Evolutionary conservation across 1,139 yeast species (phyloP).

Genomic region (Eremothecium gossypii): DNA sequence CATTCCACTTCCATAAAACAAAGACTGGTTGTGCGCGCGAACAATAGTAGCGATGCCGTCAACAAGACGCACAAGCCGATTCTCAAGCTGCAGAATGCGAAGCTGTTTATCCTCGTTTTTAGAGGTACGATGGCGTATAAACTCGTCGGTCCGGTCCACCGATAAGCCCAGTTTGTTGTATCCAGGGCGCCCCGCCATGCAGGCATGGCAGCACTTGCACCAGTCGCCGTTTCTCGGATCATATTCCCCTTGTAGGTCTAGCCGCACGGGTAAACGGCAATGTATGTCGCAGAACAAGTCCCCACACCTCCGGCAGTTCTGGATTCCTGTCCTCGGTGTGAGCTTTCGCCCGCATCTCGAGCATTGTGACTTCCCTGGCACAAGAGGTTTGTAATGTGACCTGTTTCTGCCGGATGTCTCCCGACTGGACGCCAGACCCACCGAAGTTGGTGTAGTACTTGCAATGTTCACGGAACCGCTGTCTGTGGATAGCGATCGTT

Average conservation of each 20-base stretch:
- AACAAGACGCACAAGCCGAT: slow-evolving; percentile 47
- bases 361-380: slow-evolving; percentile 32
- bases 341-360: slow-evolving; percentile 35
- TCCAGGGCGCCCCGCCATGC: slow-evolving; percentile 52
- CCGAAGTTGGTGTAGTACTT: no score
- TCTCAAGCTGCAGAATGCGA: slow-evolving; percentile 50
- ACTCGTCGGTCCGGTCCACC: slow-evolving; percentile 41
- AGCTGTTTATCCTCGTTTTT: slow-evolving; percentile 37
- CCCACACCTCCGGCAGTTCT: slow-evolving; percentile 69
- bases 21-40: slow-evolving; percentile 12
- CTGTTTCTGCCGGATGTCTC: slow-evolving; percentile 34
- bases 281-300: slow-evolving; percentile 58
- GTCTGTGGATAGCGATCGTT: slow-evolving; percentile 4
- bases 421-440: slow-evolving; percentile 11
- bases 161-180: slow-evolving; percentile 36
- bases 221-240: slow-evolving; percentile 48
- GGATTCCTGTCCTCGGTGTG: slow-evolving; percentile 42
- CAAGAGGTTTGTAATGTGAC: slow-evolving; percentile 57
- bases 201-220: slow-evolving; percentile 59
- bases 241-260: slow-evolving; percentile 38
- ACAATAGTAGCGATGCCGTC: slow-evolving; percentile 22
- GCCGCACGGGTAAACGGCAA: slow-evolving; percentile 43
- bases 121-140: slow-evolving; percentile 34
- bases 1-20: slow-evolving; percentile 21
- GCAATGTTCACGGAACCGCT: background rate